Evolutionary conservation across 202 grass and related monocot species (phyloP), one percentile per base, ranked within the genome.

Genomic region (Alloteropsis angusta): DNA sequence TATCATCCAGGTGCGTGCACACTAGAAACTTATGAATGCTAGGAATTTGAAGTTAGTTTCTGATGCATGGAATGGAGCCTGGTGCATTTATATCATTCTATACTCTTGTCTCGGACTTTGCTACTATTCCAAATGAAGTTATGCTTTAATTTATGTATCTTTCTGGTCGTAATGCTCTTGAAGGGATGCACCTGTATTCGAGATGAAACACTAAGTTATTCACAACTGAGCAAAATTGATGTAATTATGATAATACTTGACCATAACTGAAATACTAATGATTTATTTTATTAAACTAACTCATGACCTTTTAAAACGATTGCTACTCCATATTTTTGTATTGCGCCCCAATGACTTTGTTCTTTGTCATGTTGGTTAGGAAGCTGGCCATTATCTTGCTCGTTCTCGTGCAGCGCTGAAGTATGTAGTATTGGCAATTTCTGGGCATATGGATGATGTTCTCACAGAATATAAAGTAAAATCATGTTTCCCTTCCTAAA

Each of bases 371-470:
- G 13, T 80, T 71, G 46, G n/a, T 82, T 76, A 94, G 94, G 89
- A 74, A 86, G 83, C 71, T 78, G 85, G 80, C 0, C 91, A 86
- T 79, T 94, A 74, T 69, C 65, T 90, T 86, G 45, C 63, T 76
- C 77, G 83, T 86, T 85, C 91, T 87, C 87, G 80, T 77, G 91
- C 89, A 83, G 91, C 89, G 58, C 44, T 97, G 77, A 97, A 97
- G 65, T 97, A 92, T 88, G 62, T 94, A 38, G 54, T 90, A 80
- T 68, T 97, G 81, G 94, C 94, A 38, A 81, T 97, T 86, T 97
- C 94, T 60, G 94, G 94, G 34, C 83, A 90, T 80, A 84, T 97
- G 87, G 94, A 97, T 88, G 89, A 97, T 81, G 71, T 92, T 46
- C 91, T 97, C 49, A 47, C 74, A 52, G 85, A 94, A 77, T 97